These are phyloP conservation scores for Tranzscheliella williamsii DNA, from an alignment of 1,284 basidiomycete genomes.

Conservation along the genomic window DNA sequence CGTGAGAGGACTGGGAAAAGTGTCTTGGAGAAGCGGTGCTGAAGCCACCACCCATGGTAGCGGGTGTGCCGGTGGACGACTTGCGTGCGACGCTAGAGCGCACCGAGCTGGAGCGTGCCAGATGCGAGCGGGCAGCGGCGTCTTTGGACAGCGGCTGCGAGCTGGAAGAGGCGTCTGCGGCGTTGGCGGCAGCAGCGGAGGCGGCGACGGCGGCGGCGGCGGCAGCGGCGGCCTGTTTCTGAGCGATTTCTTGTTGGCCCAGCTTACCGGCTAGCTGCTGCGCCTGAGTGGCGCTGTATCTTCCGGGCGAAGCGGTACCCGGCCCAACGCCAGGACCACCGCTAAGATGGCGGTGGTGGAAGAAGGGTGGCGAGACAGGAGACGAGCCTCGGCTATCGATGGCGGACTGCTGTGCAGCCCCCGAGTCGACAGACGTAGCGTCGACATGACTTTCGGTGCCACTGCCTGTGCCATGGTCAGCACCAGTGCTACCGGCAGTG, in stretches of 20 bases:
- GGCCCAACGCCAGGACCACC: constrained; percentile 37
- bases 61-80: constrained; percentile 14
- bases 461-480: no score
- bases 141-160: no score
- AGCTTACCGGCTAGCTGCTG: constrained; percentile 14
- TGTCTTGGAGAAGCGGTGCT: constrained; percentile 32
- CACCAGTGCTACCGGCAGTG: no score
- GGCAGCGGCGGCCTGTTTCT: constrained; percentile 2
- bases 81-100: constrained; percentile 11
- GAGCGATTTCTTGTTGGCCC: constrained; percentile 2
- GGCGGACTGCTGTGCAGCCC: constrained; percentile 5
- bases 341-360: constrained; percentile 70
- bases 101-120: constrained; percentile 25
- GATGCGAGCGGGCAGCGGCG: no score
- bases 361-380: constrained; percentile 62
- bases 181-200: no score
- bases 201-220: no score
- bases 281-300: constrained; percentile 30
- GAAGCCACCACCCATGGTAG: no score
- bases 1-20: constrained; percentile 27
- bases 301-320: constrained; percentile 30
- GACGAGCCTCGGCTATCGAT: constrained; percentile 23
- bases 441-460: no score
- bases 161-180: no score
- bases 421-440: no score